Base-by-base conservation (phyloP, 306 rosid genomes). In the Cicer cuneatum region DNA sequence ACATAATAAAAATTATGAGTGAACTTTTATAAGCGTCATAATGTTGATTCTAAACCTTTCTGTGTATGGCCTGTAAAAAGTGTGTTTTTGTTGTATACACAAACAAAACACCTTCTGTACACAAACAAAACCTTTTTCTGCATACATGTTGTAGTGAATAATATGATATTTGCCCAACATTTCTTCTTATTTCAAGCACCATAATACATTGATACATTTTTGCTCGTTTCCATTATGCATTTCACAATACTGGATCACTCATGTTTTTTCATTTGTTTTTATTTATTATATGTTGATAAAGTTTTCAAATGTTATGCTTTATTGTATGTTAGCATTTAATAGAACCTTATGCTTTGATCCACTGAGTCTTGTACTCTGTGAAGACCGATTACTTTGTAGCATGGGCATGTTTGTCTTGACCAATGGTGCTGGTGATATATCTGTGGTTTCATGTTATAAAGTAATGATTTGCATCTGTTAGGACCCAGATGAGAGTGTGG, bases 141-240 rank as follows among this genome's bases (percentile, higher is more conserved):
- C 33, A 29, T 21, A 61, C 54, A 29, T 7, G 18, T 56, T 16
- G 5, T 21, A 3, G 10, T 54, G 47, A 66, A 66, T 43, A 54
- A 66, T 16, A 11, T 5, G 15, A 67, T 45, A 35, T 16, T 10
- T 33, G 2, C 15, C 33, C 24, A 13, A 7, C 8, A 13, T n/a
- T n/a, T 42, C 14, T 15, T 47, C 7, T 29, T 29, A 29, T 39
- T 38, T 7, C 24, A 8, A 21, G 71, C 43, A 33, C 42, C 16
- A 52, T 53, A 18, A 48, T 68, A 10, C 73, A 14, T 68, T 15
- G 61, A 45, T 11, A 51, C 62, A 38, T 69, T 41, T 70, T 70
- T 70, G 45, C 42, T 37, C 48, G 38, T 77, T 68, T 68, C 70
- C 53, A 8, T 41, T 37, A 58, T 45, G 69, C 49, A 45, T 69